Evolutionary conservation across 2,329 filamentous ascomycete species (phyloP).

Genomic region (Metarhizium sp.): DNA sequence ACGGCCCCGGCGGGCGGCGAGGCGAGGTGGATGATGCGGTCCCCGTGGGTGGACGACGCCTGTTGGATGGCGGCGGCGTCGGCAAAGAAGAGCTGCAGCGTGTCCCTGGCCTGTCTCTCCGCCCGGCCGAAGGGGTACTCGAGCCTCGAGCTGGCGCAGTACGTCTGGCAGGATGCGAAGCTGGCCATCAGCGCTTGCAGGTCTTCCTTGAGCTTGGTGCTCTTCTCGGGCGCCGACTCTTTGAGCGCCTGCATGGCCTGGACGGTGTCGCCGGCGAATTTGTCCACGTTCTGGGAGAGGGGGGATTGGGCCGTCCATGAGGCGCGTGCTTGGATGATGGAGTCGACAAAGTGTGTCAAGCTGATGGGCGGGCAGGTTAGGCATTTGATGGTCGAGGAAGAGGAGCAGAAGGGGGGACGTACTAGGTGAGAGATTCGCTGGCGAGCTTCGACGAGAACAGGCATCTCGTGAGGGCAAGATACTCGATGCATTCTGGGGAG

Average conservation of each 20-base stretch:
- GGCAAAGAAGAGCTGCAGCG: constrained; percentile 15
- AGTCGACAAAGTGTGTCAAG: constrained; percentile 6
- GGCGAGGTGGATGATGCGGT: neutral
- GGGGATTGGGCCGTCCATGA: constrained; percentile 4
- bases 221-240: constrained; percentile 15
- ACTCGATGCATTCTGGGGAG: constrained; percentile 14
- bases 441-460: constrained; percentile 23
- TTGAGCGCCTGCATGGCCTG: constrained; percentile 28
- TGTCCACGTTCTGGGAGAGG: constrained; percentile 11
- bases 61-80: constrained; percentile 8
- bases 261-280: constrained; percentile 24
- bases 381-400: neutral
- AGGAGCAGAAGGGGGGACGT: constrained; percentile 4
- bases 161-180: constrained; percentile 13
- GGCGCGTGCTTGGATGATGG: constrained; percentile 8
- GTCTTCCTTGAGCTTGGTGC: constrained; percentile 9
- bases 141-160: constrained; percentile 5
- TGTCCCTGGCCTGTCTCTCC: too few species aligned
- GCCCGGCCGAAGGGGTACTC: constrained; percentile 3
- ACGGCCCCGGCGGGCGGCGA: neutral
- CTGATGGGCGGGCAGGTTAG: neutral
- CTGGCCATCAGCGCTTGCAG: constrained; percentile 10
- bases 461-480: constrained; percentile 23
- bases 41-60: constrained; percentile 3
- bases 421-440: constrained; percentile 21